Evolutionary conservation across 2,329 filamentous ascomycete species (phyloP).

Genomic region (Colletotrichum melonis): DNA sequence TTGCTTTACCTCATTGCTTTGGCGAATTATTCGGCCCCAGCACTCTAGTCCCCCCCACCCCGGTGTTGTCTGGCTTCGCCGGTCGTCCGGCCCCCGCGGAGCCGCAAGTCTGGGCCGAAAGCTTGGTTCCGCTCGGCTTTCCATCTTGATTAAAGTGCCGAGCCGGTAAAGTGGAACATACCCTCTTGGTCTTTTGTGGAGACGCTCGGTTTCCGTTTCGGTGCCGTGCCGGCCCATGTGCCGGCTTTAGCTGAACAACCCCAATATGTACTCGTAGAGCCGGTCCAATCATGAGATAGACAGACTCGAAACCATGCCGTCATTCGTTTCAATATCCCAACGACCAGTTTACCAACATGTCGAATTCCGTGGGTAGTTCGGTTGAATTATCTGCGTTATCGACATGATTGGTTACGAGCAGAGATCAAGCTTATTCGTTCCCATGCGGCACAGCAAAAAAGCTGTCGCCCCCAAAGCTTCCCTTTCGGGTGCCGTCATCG

Average conservation of each 20-base stretch:
- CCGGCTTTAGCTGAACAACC: no score
- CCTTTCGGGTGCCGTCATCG: neutral
- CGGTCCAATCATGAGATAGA: constrained; percentile 19
- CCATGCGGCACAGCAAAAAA: neutral
- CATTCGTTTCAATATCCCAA: neutral
- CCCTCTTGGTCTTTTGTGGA: neutral
- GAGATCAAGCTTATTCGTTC: neutral
- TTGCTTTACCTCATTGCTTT: neutral
- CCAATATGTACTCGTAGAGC: neutral
- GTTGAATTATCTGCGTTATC: neutral
- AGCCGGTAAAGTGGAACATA: neutral
- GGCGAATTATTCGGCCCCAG: neutral
- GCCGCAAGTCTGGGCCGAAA: constrained; percentile 10
- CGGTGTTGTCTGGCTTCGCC: neutral
- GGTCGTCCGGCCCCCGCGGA: neutral
- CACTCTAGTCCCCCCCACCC: no score
- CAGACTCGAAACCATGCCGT: neutral
- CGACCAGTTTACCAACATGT: neutral
- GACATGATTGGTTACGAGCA: neutral
- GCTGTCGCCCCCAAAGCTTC: neutral
- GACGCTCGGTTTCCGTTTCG: neutral
- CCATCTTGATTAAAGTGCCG: constrained; percentile 9
- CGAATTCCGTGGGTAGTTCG: neutral
- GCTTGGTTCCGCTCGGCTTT: neutral
- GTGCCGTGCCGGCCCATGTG: neutral